Evolutionary conservation across 768 basidiomycete genomes (phyloP).

Genomic region (Tricholoma terreum): DNA sequence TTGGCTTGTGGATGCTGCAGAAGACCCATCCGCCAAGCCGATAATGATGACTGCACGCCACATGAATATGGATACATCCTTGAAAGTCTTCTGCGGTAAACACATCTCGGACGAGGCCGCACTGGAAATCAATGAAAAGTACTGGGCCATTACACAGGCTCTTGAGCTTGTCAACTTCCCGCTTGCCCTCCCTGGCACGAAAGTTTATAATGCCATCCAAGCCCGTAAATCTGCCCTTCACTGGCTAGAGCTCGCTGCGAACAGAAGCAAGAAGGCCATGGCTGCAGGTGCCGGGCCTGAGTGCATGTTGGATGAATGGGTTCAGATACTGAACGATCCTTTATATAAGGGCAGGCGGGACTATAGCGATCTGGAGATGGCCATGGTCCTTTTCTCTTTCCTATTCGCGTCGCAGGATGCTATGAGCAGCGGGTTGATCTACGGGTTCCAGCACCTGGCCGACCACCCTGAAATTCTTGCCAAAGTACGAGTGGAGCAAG

Average conservation of each 20-base stretch:
- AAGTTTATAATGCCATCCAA: constrained; percentile 90
- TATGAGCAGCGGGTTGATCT: constrained; percentile 96
- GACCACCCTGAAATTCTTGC: constrained; percentile 87
- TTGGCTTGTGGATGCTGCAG: constrained; percentile 65
- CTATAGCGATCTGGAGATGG: constrained; percentile 93
- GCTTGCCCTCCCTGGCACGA: constrained; percentile 90
- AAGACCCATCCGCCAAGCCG: constrained; percentile 47
- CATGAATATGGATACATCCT: constrained; percentile 96
- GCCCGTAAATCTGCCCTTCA: constrained; percentile 82
- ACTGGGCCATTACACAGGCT: constrained; percentile 93
- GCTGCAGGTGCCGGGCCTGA: constrained; percentile 74
- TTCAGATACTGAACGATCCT: constrained; percentile 63
- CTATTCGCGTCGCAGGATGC: constrained; percentile 96
- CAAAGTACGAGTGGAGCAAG: constrained; percentile 91
- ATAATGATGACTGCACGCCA: constrained; percentile 92
- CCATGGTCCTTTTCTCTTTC: constrained; percentile 95
- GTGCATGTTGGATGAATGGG: constrained; percentile 95
- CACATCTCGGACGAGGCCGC: constrained; percentile 83
- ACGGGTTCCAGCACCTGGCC: constrained; percentile 93
- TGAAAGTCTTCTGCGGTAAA: constrained; percentile 90
- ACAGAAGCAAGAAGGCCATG: constrained; percentile 78
- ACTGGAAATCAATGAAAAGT: constrained; percentile 83
- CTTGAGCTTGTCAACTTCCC: constrained; percentile 99
- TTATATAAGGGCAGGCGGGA: constrained; percentile 76
- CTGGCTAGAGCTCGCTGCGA: constrained; percentile 77